Conservation (phyloP, 129 eudicot species). For the Lonicera japonica region DNA sequence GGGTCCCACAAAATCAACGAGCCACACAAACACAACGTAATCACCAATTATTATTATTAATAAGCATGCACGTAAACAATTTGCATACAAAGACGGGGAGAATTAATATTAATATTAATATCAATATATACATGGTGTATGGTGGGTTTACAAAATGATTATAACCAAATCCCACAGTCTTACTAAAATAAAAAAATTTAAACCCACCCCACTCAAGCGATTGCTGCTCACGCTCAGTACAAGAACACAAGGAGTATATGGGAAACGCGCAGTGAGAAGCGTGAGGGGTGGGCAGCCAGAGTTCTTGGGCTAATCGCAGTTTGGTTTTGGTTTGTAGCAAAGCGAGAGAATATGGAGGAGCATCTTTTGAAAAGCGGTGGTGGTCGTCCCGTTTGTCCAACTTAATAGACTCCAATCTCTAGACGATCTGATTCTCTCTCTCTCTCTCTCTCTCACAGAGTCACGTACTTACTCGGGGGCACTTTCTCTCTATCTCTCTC, state of each 20-base stretch:
- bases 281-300: slow-evolving; percentile 1
- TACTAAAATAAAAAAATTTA: not conserved
- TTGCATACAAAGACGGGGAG: not conserved
- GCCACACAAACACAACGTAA: slow-evolving; percentile 17
- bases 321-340: slow-evolving; percentile 17
- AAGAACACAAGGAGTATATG: not conserved
- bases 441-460: too few relatives aligned
- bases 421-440: slow-evolving; percentile 45
- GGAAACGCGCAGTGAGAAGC: not conserved
- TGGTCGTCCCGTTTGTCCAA: slow-evolving; percentile 45
- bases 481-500: slow-evolving; percentile 6
- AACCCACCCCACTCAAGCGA: not conserved
- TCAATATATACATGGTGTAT: too few relatives aligned
- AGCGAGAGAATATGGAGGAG: slow-evolving; percentile 10
- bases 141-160: slow-evolving; percentile 19
- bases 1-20: slow-evolving; percentile 44
- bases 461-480: too few relatives aligned
- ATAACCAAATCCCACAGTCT: slow-evolving; percentile 27
- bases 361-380: slow-evolving; percentile 64
- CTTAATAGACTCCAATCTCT: slow-evolving; percentile 43
- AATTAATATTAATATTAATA: too few relatives aligned
- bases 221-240: not conserved
- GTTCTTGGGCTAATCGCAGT: slow-evolving; percentile 20
- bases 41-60: not conserved
- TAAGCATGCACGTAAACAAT: slow-evolving; percentile 5